phyloP scores from a whole-genome alignment of 164 flowering plant species.

The Nymphaea thermarum region DNA sequence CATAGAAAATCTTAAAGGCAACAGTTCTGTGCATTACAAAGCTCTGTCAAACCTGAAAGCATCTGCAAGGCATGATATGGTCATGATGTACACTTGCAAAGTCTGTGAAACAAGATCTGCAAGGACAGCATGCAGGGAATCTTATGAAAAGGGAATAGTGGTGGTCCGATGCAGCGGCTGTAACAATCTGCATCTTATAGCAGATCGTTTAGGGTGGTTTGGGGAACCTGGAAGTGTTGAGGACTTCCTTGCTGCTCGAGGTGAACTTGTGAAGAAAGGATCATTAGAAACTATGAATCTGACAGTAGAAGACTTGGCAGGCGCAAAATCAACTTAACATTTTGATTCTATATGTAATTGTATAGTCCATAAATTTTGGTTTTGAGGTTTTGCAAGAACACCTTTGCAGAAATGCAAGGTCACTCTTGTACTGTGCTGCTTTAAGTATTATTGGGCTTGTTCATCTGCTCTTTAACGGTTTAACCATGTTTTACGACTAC shows the following conservation, averaged over 20 bases:
- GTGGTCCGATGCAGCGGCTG: conserved; percentile 81
- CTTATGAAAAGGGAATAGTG: conserved; percentile 91
- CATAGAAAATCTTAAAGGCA: not conserved
- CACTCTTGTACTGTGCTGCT: too few relatives aligned
- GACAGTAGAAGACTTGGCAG: conserved; percentile 76
- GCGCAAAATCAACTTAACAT: conserved; percentile 9
- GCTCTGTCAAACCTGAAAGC: conserved; percentile 45
- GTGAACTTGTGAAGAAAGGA: conserved; percentile 77
- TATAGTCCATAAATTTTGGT: too few relatives aligned
- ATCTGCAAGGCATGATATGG: conserved; percentile 66
- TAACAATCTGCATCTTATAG: conserved; percentile 70
- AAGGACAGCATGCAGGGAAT: conserved; percentile 64
- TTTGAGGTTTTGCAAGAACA: too few relatives aligned
- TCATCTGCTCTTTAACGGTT: too few relatives aligned
- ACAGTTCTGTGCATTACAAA: conserved; percentile 11
- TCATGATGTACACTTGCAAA: conserved; percentile 85
- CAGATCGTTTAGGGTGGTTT: conserved; percentile 87
- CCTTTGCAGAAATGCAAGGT: too few relatives aligned
- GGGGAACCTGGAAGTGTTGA: conserved; percentile 83
- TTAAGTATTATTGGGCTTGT: too few relatives aligned
- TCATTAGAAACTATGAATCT: conserved; percentile 50
- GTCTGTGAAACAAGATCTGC: conserved; percentile 83
- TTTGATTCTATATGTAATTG: not conserved
- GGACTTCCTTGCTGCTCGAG: conserved; percentile 75
- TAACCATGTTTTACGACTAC: too few relatives aligned